Percentiles rank a stretch among this genome's conserved stretches.
Evolutionary conservation across 768 basidiomycete genomes (phyloP).

Genomic region (Kockovaella imperatae): DNA sequence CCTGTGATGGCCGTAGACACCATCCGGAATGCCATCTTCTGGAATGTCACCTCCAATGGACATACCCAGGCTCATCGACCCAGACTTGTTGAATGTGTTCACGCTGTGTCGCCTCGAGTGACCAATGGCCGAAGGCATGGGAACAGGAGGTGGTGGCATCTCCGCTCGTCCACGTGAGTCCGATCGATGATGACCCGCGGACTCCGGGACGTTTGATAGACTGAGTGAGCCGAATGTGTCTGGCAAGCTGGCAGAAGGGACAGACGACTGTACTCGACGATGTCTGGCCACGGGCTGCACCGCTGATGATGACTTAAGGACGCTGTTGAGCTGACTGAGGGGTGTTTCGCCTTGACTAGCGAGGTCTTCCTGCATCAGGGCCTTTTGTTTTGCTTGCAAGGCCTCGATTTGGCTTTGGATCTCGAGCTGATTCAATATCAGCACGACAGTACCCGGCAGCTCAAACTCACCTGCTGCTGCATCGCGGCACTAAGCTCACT

Average conservation of each 20-base stretch:
- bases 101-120: conserved; percentile 39
- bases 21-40: conserved; percentile 30
- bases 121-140: conserved; percentile 2
- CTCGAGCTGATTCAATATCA: conserved; percentile 26
- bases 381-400: conserved; percentile 43
- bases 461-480: conserved; percentile 74
- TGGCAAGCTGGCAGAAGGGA: conserved; percentile 15
- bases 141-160: conserved; percentile 40
- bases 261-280: conserved; percentile 31
- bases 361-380: conserved; percentile 37
- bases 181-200: conserved; percentile 12
- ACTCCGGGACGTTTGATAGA: conserved; percentile 6
- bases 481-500: conserved; percentile 63
- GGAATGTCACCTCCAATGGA: conserved; percentile 30
- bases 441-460: not conserved
- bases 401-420: conserved; percentile 45
- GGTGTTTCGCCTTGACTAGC: conserved; percentile 13
- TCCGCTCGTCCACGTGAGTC: conserved; percentile 13
- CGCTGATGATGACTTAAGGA: conserved; percentile 17
- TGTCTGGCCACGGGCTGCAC: conserved; percentile 26
- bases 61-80: conserved; percentile 49
- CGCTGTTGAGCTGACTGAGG: conserved; percentile 20
- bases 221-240: conserved; percentile 1
- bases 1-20: conserved; percentile 26
- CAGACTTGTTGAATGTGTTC: conserved; percentile 40